Evolutionary conservation across 23 red algal species (phyloP).

Genomic region (Gracilaria caudata): DNA sequence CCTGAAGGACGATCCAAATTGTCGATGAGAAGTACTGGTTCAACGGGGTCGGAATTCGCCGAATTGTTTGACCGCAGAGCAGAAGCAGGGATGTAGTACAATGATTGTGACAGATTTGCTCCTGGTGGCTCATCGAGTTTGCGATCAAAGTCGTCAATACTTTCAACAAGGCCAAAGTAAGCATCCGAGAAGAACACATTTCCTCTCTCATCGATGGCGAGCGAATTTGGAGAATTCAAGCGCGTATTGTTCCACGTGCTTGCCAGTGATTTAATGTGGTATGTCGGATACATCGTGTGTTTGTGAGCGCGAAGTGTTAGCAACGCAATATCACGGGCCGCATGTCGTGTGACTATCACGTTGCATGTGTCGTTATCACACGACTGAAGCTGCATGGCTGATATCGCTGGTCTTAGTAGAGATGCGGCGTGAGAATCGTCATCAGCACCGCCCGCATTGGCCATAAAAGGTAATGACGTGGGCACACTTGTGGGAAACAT

Average conservation of each 20-base stretch:
- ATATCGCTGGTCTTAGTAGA: constrained; percentile 15
- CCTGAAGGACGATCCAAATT: constrained; percentile 12
- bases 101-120: neutral
- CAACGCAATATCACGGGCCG: neutral
- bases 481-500: neutral
- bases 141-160: constrained; percentile 16
- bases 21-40: neutral
- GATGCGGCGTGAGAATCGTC: neutral
- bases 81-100: constrained; percentile 10
- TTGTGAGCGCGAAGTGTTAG: neutral
- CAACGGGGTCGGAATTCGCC: neutral
- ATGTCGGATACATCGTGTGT: constrained; percentile 8
- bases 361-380: neutral
- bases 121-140: constrained; percentile 14
- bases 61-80: neutral
- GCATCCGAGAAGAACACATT: constrained; percentile 22
- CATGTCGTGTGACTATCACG: neutral
- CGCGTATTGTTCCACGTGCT: constrained; percentile 4
- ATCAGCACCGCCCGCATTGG: neutral
- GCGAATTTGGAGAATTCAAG: constrained; percentile 12
- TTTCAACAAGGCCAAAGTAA: constrained; percentile 17
- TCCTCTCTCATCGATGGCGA: neutral
- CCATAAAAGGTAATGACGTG: neutral
- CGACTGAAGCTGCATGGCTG: neutral
- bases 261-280: neutral